Evolutionary conservation across 768 basidiomycete species (phyloP).

Genomic region (Favolaschia claudopus): DNA sequence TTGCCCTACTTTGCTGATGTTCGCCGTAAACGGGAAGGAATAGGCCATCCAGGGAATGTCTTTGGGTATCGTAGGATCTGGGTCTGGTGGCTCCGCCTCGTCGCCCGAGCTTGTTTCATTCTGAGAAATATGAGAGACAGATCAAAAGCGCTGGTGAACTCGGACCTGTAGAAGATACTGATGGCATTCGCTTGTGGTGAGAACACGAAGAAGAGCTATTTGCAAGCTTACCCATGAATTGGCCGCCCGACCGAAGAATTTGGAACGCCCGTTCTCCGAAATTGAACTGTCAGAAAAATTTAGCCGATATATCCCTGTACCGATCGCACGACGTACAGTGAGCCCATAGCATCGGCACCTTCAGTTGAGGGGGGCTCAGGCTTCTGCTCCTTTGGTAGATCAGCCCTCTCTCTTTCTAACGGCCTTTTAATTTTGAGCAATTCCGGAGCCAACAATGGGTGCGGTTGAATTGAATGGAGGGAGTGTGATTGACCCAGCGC

Average conservation of each 20-base stretch:
- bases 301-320: slow-evolving; percentile 15
- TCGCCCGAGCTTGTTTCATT: slow-evolving; percentile 68
- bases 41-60: slow-evolving; percentile 68
- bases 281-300: slow-evolving; percentile 55
- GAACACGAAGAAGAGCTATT: not conserved
- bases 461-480: slow-evolving; percentile 52
- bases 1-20: slow-evolving; percentile 51
- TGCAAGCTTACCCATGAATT: slow-evolving; percentile 68
- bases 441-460: slow-evolving; percentile 68
- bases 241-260: slow-evolving; percentile 71
- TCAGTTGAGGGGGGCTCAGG: slow-evolving; percentile 64
- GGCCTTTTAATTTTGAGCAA: slow-evolving; percentile 74
- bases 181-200: not conserved
- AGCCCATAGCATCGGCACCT: slow-evolving; percentile 69
- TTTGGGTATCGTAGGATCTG: slow-evolving; percentile 51
- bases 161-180: slow-evolving; percentile 74
- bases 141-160: slow-evolving; percentile 1
- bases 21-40: slow-evolving; percentile 64
- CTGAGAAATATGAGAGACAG: slow-evolving; percentile 37
- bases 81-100: slow-evolving; percentile 48
- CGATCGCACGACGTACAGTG: slow-evolving; percentile 51
- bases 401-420: slow-evolving; percentile 50
- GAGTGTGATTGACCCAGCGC: slow-evolving; percentile 63
- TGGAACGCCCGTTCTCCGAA: slow-evolving; percentile 65
- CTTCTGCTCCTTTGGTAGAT: slow-evolving; percentile 48